Evolutionary conservation across 768 basidiomycete species (phyloP).

Genomic region (Boletus fagicola): DNA sequence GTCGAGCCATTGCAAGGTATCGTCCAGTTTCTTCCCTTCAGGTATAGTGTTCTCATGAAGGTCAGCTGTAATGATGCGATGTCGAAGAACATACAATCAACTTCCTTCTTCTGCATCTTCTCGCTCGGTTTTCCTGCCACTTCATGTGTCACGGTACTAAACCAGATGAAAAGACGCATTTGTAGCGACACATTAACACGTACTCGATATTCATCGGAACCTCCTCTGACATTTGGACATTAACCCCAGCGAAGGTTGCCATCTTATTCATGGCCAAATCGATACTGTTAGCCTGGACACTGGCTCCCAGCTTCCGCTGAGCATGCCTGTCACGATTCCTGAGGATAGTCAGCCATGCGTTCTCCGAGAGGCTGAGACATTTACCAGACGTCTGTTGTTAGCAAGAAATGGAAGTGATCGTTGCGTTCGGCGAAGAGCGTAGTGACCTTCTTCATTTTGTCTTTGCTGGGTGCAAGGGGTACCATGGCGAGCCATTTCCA

Average conservation of each 20-base stretch:
- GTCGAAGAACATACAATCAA: background rate
- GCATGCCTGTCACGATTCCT: background rate
- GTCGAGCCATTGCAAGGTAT: background rate
- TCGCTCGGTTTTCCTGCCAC: background rate
- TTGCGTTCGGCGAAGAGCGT: background rate
- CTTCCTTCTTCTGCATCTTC: background rate
- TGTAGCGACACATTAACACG: background rate
- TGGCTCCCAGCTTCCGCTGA: background rate
- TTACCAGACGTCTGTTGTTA: background rate
- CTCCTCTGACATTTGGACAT: background rate
- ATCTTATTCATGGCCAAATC: background rate
- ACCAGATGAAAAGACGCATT: background rate
- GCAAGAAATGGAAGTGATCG: background rate
- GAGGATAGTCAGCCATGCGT: background rate
- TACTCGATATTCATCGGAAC: background rate
- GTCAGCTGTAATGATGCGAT: background rate
- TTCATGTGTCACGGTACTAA: background rate
- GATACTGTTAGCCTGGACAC: background rate
- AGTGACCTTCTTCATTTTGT: background rate
- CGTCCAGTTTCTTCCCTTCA: background rate
- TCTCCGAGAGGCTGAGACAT: background rate
- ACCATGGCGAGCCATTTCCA: background rate
- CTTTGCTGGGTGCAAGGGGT: background rate
- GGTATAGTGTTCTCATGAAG: background rate
- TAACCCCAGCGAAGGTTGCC: background rate